A percentile compares a stretch with the other conserved stretches of the same genome.
Conservation (phyloP, 2,329 filamentous ascomycete species). For the Colletotrichum eleusines region DNA sequence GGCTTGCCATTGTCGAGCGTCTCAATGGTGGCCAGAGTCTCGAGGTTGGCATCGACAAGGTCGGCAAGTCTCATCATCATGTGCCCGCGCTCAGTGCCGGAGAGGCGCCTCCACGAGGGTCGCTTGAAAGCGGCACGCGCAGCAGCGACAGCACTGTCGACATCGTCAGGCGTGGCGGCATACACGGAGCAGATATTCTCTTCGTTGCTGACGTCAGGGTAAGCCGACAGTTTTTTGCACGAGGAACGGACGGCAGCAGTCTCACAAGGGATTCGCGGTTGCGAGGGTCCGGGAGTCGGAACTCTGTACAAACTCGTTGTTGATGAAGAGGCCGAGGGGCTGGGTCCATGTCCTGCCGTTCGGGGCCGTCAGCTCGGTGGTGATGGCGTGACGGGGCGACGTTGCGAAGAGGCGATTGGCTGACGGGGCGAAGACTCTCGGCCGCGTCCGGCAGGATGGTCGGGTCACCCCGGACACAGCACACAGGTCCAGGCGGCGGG, state of each 20-base stretch:
- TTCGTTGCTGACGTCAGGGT: constrained; percentile 61
- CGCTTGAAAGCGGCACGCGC: constrained; percentile 77
- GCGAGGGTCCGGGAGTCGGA: constrained; percentile 73
- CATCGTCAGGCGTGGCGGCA: constrained; percentile 74
- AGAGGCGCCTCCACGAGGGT: constrained; percentile 75
- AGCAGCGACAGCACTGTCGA: constrained; percentile 76
- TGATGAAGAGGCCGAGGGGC: constrained; percentile 84
- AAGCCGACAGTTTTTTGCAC: not conserved
- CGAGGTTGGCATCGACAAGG: constrained; percentile 73
- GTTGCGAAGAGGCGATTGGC: constrained; percentile 11
- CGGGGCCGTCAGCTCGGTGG: constrained; percentile 75
- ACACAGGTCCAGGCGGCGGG: constrained; percentile 17
- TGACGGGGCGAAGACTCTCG: not conserved
- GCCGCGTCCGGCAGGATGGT: constrained; percentile 1
- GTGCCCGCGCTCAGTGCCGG: constrained; percentile 75
- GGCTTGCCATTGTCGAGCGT: constrained; percentile 88
- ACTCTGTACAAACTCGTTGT: constrained; percentile 81
- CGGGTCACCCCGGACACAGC: constrained; percentile 23
- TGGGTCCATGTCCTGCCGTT: constrained; percentile 80
- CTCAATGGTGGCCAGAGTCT: constrained; percentile 66
- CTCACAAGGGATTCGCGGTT: constrained; percentile 77
- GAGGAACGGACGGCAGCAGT: not conserved
- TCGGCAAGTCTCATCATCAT: constrained; percentile 78
- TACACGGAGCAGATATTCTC: constrained; percentile 78
- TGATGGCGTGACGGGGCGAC: constrained; percentile 21